Evolutionary conservation across 352 stramenopile genomes (phyloP).

Genomic region (Phytophthora kernoviae): DNA sequence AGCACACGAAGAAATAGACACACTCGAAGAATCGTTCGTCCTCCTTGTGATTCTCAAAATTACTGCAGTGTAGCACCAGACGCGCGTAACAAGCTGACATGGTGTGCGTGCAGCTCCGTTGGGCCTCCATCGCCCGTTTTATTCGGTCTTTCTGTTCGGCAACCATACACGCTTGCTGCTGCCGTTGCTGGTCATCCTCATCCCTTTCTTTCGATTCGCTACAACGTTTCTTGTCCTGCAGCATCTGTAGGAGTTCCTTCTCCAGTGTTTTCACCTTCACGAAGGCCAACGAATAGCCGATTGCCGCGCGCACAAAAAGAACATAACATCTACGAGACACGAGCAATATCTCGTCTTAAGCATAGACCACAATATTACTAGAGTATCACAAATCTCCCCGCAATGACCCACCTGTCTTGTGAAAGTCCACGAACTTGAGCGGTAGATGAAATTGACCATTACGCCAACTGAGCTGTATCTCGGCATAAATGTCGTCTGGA

Average conservation of each 20-base stretch:
- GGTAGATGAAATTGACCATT: slow-evolving; percentile 59
- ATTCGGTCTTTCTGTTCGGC: slow-evolving; percentile 32
- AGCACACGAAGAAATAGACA: slow-evolving; percentile 81
- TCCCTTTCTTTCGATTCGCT: slow-evolving; percentile 23
- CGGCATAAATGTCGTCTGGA: slow-evolving; percentile 66
- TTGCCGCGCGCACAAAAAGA: slow-evolving; percentile 69
- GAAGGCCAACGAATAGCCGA: slow-evolving; percentile 70
- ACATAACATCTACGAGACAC: slow-evolving; percentile 63
- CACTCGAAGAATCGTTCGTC: slow-evolving; percentile 84
- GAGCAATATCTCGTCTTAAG: neutral
- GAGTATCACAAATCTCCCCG: neutral
- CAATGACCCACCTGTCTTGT: slow-evolving; percentile 44
- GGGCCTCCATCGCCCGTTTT: slow-evolving; percentile 31
- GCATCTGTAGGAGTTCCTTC: slow-evolving; percentile 36
- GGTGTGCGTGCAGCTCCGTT: slow-evolving; percentile 33
- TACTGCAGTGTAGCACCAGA: slow-evolving; percentile 82
- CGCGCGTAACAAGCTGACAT: slow-evolving; percentile 68
- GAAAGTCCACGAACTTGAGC: slow-evolving; percentile 73
- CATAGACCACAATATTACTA: neutral
- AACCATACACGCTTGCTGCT: slow-evolving; percentile 16
- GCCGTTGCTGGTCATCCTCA: slow-evolving; percentile 31
- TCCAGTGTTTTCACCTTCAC: slow-evolving; percentile 62
- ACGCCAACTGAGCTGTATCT: slow-evolving; percentile 62
- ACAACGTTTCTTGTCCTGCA: slow-evolving; percentile 32
- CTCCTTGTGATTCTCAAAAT: slow-evolving; percentile 84